These are phyloP conservation scores for Mucor circinelloides DNA, from an alignment of 371 early-diverging fungal genomes.

Conservation along the genomic window DNA sequence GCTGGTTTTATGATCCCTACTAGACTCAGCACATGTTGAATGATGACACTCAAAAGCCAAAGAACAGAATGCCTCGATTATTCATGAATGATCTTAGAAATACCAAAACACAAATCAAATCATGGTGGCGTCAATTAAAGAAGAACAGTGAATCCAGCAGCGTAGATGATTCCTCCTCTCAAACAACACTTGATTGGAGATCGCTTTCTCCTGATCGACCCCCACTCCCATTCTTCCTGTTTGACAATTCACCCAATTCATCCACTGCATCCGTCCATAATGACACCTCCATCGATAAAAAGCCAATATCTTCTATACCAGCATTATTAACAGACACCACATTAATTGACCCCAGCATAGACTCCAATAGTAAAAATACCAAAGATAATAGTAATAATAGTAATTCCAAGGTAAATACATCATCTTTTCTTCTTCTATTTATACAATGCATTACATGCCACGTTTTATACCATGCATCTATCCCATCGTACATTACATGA, in stretches of 20 bases:
- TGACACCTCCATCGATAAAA: background rate
- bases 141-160: background rate
- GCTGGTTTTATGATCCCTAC: background rate
- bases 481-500: background rate
- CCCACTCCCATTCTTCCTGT: constrained; percentile 22
- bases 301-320: background rate
- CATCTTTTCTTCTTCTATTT: background rate
- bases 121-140: constrained; percentile 26
- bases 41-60: background rate
- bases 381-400: background rate
- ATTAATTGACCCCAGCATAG: background rate
- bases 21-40: background rate
- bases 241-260: constrained; percentile 9
- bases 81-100: constrained; percentile 8
- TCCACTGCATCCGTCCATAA: constrained; percentile 8
- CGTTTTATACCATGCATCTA: constrained; percentile 13
- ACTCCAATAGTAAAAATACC: background rate
- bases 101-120: constrained; percentile 16
- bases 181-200: constrained; percentile 30
- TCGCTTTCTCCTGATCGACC: constrained; percentile 30
- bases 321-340: background rate
- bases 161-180: background rate
- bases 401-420: constrained; percentile 4
- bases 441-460: constrained; percentile 7
- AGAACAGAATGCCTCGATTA: constrained; percentile 13